Base-by-base conservation (phyloP, 2,329 filamentous ascomycete genomes). In the Diaporthe sp. region DNA sequence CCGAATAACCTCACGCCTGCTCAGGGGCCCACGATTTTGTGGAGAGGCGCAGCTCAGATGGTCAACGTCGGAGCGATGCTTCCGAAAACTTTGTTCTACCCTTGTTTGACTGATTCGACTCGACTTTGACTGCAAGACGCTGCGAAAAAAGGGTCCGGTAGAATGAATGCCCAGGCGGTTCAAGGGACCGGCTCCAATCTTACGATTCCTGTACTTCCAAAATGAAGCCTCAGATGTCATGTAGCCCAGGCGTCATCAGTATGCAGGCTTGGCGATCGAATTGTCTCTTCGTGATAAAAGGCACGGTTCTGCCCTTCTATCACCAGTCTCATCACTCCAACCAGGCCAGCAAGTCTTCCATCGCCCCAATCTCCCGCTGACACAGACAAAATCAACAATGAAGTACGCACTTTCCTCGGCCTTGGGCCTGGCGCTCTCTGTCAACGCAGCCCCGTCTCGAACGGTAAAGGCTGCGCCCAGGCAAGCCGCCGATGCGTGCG, bases 361-460 rank as follows among this genome's bases (percentile, higher is more conserved):
- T 8, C 33, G 35, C 33, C 45, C 17, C 33, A 68, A n/a, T 38
- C 47, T 54, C 17, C 17, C 33, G 35, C 47, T 68, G 15, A 30
- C 30, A 1, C 22, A 50, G 5, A n/a, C 61, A 40, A 28, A n/a
- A 52, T 68, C 47, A 35, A 68, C n/a, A 38, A 68, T 68, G 64
- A 68, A 68, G 64, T 68, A 52, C 64, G 64, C 30, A 1, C 13
- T 68, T 40, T 54, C 64, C 19, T 68, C 64, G 47, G 64, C 64
- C 35, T 28, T 68, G 64, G 47, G 47, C 64, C 64, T 68, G 64
- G 64, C 64, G 19, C 19, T 47, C 9, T 10, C 80, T 73, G 81
- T 81, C 74, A 69, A 80, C 35, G 83, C 82, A 60, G 81, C 82
- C 30, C 82, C 83, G 19, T 79, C 81, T 33, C 25, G 71, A 42